Evolutionary conservation across 2,329 filamentous ascomycete species (phyloP), one percentile per base, ranked within the genome.

Genomic region (Xylaria hypoxylon): DNA sequence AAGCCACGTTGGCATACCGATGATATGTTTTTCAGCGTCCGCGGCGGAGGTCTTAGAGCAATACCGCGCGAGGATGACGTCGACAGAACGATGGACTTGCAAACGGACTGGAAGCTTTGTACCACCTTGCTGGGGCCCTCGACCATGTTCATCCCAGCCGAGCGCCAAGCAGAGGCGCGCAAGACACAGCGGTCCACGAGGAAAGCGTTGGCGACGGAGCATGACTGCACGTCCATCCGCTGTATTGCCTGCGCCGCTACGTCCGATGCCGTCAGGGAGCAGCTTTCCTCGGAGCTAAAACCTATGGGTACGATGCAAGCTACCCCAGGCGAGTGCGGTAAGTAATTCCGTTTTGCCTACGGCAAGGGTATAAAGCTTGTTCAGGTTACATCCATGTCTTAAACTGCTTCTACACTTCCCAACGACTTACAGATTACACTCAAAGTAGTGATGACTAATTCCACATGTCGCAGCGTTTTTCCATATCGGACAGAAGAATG

Each of bases 61-160:
- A 56, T 59, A 38, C 53, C 63, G 35, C 38, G 47, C 40, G 52
- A 61, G 47, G 24, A 56, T 3, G 35, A 33, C 31, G 19, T 13
- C 10, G 59, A 62, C 35, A 47, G 48, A 11, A 35, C 53, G 28
- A 44, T 71, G 13, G 62, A 74, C 48, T 63, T 73, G 19, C 73
- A 76, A 50, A 81, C 81, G n/a, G 76, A 81, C 68, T 85, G 82
- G 82, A 85, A 85, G 74, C 76, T 85, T 0, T 81, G 80, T 69
- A 79, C 82, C 2, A 81, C 82, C 0, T 77, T 85, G 10, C 77
- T 84, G 1, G 83, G 83, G 2, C 81, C 83, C 0, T 71, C 78
- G 2, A 85, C 83, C 0, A 74, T 84, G 19, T 85, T 85, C 74
- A 77, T 83, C 24, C 74, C 78, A 1, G 35, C 74, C 0, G 22